Percentiles rank a stretch among this genome's conserved stretches.
phyloP scores from a whole-genome alignment of 192 early-diverging fungal genomes.

The Chytriomyces confervae region DNA sequence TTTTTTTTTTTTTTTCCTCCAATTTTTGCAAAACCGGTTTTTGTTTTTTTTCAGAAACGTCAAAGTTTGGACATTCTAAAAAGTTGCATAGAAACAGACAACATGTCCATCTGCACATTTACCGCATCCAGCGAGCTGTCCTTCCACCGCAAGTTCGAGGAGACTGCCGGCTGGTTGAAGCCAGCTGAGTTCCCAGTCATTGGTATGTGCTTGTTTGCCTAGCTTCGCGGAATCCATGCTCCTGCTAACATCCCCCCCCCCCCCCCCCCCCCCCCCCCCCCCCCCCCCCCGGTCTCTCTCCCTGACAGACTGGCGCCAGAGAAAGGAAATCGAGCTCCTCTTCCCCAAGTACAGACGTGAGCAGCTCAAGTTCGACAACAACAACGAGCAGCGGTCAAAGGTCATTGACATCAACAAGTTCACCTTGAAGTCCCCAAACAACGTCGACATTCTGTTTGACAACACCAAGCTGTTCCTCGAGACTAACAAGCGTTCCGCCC shows the following conservation, averaged over 20 bases:
- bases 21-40: background rate
- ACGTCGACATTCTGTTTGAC: conserved; percentile 24
- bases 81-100: background rate
- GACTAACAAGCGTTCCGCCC: conserved; percentile 29
- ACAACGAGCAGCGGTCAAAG: conserved; percentile 16
- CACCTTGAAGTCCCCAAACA: conserved; percentile 25
- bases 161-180: conserved; percentile 24
- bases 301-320: conserved; percentile 12
- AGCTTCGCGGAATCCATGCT: no score
- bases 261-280: no score
- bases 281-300: no score
- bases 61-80: background rate
- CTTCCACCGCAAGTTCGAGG: conserved; percentile 34
- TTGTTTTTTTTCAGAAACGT: conserved; percentile 25
- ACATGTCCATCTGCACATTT: conserved; percentile 13
- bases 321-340: conserved; percentile 23
- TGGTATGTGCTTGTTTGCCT: no score
- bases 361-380: conserved; percentile 26
- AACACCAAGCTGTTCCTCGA: conserved; percentile 30
- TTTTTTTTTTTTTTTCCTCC: no score
- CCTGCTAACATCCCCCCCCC: no score
- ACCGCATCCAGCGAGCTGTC: background rate
- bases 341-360: conserved; percentile 28
- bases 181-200: conserved; percentile 18
- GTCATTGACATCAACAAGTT: conserved; percentile 31